Conservation (phyloP, 2,329 filamentous ascomycete genomes). For the Arthrobotrys musiformis region DNA sequence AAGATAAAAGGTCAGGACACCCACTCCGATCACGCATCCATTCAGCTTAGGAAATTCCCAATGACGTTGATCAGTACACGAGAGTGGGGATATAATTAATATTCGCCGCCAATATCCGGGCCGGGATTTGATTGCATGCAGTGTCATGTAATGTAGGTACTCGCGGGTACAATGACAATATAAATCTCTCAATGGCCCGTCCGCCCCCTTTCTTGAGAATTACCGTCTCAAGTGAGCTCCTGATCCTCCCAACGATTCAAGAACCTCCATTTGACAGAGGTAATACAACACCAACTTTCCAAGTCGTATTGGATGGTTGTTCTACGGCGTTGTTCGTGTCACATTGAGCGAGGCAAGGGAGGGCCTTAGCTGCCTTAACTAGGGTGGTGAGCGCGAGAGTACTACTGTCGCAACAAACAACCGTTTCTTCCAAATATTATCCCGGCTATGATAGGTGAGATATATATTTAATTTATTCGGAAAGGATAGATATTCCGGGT, state of each 20-base stretch:
- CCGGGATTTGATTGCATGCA: constrained; percentile 11
- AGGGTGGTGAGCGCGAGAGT: too few species aligned
- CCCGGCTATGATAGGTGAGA: not conserved
- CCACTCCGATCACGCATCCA: not conserved
- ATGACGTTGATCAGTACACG: constrained; percentile 27
- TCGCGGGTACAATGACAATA: not conserved
- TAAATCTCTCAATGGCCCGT: constrained; percentile 22
- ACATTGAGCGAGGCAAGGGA: not conserved
- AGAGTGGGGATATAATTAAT: constrained; percentile 14
- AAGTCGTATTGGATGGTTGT: not conserved
- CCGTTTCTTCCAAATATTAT: constrained; percentile 13
- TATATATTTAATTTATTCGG: not conserved
- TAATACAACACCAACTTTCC: constrained; percentile 1
- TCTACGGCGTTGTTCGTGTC: constrained; percentile 26
- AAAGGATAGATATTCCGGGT: not conserved
- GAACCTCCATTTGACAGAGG: constrained; percentile 2
- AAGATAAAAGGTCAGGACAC: constrained; percentile 6
- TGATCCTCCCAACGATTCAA: constrained; percentile 13
- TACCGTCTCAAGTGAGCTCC: constrained; percentile 8
- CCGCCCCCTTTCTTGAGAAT: not conserved
- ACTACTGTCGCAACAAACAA: not conserved
- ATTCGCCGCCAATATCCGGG: constrained; percentile 20
- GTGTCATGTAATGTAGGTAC: constrained; percentile 13
- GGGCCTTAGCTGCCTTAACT: constrained; percentile 6
- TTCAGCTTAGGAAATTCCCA: constrained; percentile 3